phyloP scores from a whole-genome alignment of 805 yeast genomes.

The Candida qinlingensis region DNA sequence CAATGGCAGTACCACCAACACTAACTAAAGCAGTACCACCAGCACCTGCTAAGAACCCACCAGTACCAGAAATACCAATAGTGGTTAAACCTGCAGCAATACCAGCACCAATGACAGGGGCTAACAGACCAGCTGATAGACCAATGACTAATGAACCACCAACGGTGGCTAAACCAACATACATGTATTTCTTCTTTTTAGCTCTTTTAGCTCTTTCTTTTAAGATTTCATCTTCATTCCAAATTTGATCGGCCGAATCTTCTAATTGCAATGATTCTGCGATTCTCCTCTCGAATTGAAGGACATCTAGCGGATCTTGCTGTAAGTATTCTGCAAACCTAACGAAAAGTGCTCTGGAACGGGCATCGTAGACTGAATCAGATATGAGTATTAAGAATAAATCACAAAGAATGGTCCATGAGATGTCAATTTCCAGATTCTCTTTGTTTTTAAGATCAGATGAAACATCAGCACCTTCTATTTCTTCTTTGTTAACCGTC shows the following conservation, averaged over 20 bases:
- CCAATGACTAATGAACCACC: slow-evolving; percentile 96
- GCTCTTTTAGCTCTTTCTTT: slow-evolving; percentile 65
- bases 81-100: slow-evolving; percentile 95
- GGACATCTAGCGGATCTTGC: slow-evolving; percentile 60
- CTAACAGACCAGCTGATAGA: slow-evolving; percentile 87
- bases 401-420: slow-evolving; percentile 95
- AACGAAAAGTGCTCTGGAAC: slow-evolving; percentile 77
- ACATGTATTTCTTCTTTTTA: slow-evolving; percentile 64
- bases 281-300: slow-evolving; percentile 85
- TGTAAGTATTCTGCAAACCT: slow-evolving; percentile 60
- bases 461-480: slow-evolving; percentile 16
- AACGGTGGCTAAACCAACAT: slow-evolving; percentile 90
- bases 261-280: slow-evolving; percentile 89
- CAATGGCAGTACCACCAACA: slow-evolving; percentile 83
- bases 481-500: slow-evolving; percentile 46
- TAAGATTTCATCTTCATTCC: slow-evolving; percentile 68
- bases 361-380: slow-evolving; percentile 82
- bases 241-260: slow-evolving; percentile 69
- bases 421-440: slow-evolving; percentile 59
- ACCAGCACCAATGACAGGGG: slow-evolving; percentile 99
- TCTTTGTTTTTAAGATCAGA: slow-evolving; percentile 8
- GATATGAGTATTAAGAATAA: slow-evolving; percentile 72
- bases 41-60: slow-evolving; percentile 89
- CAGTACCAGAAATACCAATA: slow-evolving; percentile 89
- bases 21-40: slow-evolving; percentile 96